Evolutionary conservation across 768 basidiomycete genomes (phyloP), one percentile per base, ranked within the genome.

Genomic region (Amanita pseudoporphyria): DNA sequence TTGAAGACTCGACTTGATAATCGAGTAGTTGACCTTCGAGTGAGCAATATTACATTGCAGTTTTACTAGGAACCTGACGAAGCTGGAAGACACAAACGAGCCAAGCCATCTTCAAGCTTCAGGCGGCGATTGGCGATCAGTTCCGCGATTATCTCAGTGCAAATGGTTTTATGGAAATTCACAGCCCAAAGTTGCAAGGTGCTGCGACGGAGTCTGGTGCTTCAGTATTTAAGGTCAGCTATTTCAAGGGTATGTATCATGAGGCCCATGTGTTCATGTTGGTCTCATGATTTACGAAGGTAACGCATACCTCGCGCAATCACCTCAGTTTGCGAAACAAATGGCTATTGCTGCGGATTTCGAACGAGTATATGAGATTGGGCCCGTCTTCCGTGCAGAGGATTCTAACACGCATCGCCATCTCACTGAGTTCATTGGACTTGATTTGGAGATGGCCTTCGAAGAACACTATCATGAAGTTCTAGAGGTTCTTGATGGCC

Each of bases 281-380:
- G 16, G 35, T 12, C 9, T 26, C 14, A 37, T 30, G 18, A 26
- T 51, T 13, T 47, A 16, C 52, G 36, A 45, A 95, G 93, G 89
- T 26, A 78, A 66, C 56, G 96, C 96, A 2, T 99, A 76, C 72
- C 78, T 99, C 35, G 96, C 96, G 16, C 96, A 99, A 65, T 93
- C 89, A 33, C 96, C 96, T 35, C 96, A 99, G 62, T 74, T 98
- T 13, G 90, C 93, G 45, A 99, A 99, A 67, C 96, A 99, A 68
- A 99, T 99, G 96, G 89, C 87, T 53, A 98, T 99, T 58, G 92
- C 96, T 30, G 93, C 91, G 47, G 96, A 98, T 69, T 93, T 98
- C 62, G 96, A 98, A 66, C 80, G 92, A 28, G 96, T 99, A 6
- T 99, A 94, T 68, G 96, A 99, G 68, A 92, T 99, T 53, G 96